Base-by-base conservation (phyloP, 2,329 filamentous ascomycete genomes). In the Paradendryphiella salina region DNA sequence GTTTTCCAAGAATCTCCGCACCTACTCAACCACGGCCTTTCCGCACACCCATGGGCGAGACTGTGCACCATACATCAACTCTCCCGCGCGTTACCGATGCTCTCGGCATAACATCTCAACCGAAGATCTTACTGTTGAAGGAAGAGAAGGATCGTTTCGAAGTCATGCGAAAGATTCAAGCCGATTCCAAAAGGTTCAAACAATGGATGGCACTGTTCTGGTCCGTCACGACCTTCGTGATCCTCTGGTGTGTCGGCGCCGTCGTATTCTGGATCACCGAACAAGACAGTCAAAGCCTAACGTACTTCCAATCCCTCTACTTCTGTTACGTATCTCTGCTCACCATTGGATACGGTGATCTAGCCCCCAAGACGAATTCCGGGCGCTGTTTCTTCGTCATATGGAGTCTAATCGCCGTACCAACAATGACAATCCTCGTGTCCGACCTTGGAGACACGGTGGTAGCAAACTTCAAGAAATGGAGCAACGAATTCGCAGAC, bases 331-430 rank as follows among this genome's bases (percentile, higher is more conserved):
- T 90, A 28, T 87, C 86, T 2, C 81, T 96, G 18, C 79, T 91
- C 1, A 96, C 92, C 0, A 89, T 96, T 31, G 92, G 92, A 1
- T 96, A 96, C 62, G 92, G 92, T 3, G 90, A 96, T 59, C 72
- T 87, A 4, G 84, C 85, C 1, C 90, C 90, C 0, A 77, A 85
- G n/a, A 89, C 86, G 1, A 92, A 91, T 57, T 81, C 85, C 0
- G 90, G 89, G 1, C 86, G 89, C 46, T 84, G 89, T 0, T 96
- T 96, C 70, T 96, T 96, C 64, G 89, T 96, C n/a, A 86, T 96
- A 48, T 96, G 92, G 92, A 89, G 86, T 11, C 72, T 96, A 1
- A 80, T 96, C 20, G 90, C 91, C 0, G 80, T 96, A 3, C 92
- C 92, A 0, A 92, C 89, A 2, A 92, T 92, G 82, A 96, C 92